Conservation (phyloP, 441 rosid genomes). For the Populus hybrid region DNA sequence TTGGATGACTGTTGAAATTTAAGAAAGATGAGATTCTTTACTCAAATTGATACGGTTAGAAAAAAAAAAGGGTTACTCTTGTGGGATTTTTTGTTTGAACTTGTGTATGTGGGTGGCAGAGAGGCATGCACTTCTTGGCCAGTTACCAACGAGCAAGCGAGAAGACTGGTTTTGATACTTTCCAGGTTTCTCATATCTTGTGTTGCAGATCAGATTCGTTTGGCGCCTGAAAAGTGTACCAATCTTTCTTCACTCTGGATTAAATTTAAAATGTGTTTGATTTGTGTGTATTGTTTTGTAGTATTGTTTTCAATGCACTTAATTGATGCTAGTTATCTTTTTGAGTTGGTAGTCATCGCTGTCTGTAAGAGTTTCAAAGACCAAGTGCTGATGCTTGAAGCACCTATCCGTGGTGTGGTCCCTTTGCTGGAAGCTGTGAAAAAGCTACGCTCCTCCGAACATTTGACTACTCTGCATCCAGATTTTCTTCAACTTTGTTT, state of each 20-base stretch:
- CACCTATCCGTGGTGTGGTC: conserved; percentile 73
- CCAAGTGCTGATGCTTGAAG: conserved; percentile 53
- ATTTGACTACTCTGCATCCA: conserved; percentile 86
- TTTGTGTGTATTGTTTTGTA: neutral
- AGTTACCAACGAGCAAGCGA: conserved; percentile 51
- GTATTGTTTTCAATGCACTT: neutral
- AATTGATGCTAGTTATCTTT: conserved; percentile 12
- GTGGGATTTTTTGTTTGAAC: neutral
- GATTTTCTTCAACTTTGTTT: conserved; percentile 88
- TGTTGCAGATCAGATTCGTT: conserved; percentile 62
- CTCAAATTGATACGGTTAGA: neutral
- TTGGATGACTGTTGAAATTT: neutral
- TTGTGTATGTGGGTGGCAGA: conserved; percentile 38
- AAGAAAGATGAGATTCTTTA: neutral
- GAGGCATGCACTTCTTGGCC: conserved; percentile 60
- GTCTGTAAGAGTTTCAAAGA: conserved; percentile 90
- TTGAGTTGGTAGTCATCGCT: conserved; percentile 47
- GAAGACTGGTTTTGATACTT: conserved; percentile 32
- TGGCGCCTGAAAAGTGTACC: conserved; percentile 77
- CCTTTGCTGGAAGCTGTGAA: conserved; percentile 66
- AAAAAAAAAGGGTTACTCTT: neutral
- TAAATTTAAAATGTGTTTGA: neutral
- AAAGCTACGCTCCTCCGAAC: conserved; percentile 74
- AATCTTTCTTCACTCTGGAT: conserved; percentile 6
- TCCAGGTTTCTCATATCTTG: conserved; percentile 69